Evolutionary conservation across 2,329 filamentous ascomycete species (phyloP).

Genomic region (Nothophaeocryptopus gaeumannii): DNA sequence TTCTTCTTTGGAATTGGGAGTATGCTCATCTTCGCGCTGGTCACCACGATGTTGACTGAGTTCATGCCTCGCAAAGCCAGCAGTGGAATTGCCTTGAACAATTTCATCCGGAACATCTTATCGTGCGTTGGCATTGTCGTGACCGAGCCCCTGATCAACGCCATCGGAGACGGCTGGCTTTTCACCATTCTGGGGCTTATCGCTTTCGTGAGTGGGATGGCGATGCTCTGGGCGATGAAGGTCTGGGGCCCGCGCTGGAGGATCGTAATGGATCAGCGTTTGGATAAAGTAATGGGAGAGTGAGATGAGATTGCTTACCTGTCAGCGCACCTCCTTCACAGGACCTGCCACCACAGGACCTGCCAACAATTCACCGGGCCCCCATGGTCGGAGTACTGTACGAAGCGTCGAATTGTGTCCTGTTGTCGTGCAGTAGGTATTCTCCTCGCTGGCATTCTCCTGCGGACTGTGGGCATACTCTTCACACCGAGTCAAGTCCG

Average conservation of each 20-base stretch:
- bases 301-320: not conserved
- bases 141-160: slow-evolving; percentile 66
- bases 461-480: no score
- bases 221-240: slow-evolving; percentile 37
- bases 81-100: slow-evolving; percentile 74
- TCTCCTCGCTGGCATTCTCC: no score
- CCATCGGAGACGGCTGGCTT: slow-evolving; percentile 72
- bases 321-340: no score
- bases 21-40: slow-evolving; percentile 73
- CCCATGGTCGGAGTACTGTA: no score
- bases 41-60: slow-evolving; percentile 81
- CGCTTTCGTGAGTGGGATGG: slow-evolving; percentile 26
- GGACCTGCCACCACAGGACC: no score
- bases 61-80: slow-evolving; percentile 72
- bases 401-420: no score
- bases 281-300: slow-evolving; percentile 24
- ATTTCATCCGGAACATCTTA: slow-evolving; percentile 76
- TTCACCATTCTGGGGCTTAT: slow-evolving; percentile 56
- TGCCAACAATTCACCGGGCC: no score
- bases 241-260: slow-evolving; percentile 34
- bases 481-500: no score
- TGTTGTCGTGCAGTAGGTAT: no score
- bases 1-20: slow-evolving; percentile 66
- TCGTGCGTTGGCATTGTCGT: slow-evolving; percentile 69
- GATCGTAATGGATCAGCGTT: slow-evolving; percentile 30